A percentile compares a stretch with the other conserved stretches of the same genome.
Conservation (phyloP, 306 rosid genomes). For the Cucumis melo region DNA sequence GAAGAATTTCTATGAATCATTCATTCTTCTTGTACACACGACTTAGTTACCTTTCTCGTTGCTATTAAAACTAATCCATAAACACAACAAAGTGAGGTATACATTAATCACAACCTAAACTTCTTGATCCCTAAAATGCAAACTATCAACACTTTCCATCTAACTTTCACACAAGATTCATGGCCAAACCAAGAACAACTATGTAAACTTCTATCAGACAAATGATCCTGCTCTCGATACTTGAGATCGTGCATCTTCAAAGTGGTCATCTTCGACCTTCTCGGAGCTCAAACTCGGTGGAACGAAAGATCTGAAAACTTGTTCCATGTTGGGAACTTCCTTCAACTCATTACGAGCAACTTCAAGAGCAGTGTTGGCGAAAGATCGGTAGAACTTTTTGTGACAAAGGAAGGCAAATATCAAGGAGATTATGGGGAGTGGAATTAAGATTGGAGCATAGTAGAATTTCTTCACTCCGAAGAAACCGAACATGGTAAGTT, state of each 20-base stretch:
- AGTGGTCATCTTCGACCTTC: constrained; percentile 46
- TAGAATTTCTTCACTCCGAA: constrained; percentile 37
- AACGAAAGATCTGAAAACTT: constrained; percentile 46
- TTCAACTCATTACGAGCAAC: constrained; percentile 31
- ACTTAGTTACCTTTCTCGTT: neutral
- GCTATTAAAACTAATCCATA: neutral
- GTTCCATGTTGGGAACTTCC: constrained; percentile 62
- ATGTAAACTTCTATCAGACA: neutral
- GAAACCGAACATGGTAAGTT: constrained; percentile 80
- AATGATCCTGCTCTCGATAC: constrained; percentile 38
- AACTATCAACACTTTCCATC: neutral
- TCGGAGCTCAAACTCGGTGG: constrained; percentile 67
- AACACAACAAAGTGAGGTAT: neutral
- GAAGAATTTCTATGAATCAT: neutral
- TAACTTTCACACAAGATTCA: neutral
- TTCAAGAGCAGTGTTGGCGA: constrained; percentile 44
- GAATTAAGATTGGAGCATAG: constrained; percentile 39
- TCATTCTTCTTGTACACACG: neutral
- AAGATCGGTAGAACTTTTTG: constrained; percentile 59
- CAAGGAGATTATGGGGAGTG: constrained; percentile 53
- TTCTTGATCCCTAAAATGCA: neutral
- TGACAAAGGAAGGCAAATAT: constrained; percentile 28
- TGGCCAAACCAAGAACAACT: neutral
- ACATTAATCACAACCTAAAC: neutral
- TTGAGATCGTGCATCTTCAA: constrained; percentile 63